Evolutionary conservation across 2,329 filamentous ascomycete genomes (phyloP), one percentile per base, ranked within the genome.

Genomic region (Ophiostoma ips): DNA sequence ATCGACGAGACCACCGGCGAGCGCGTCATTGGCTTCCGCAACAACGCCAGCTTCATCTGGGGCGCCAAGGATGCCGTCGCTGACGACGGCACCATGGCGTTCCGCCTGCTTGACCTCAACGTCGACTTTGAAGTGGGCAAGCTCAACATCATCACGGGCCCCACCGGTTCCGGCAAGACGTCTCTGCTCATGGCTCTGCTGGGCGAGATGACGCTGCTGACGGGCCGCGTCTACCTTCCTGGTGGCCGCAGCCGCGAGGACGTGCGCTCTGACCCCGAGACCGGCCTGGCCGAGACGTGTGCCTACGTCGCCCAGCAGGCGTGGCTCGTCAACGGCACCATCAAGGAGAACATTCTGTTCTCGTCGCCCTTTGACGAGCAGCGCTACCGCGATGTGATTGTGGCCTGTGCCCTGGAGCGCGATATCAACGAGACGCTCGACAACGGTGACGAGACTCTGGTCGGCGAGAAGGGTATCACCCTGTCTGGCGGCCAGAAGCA

Each of bases 401-500:
- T 87, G 37, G 89, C 90, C 35, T 98, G 92, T 65, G 90, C 88
- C 3, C 69, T 98, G 50, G 84, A 95, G 63, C 83, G 87, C 49
- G 92, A 98, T 63, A 73, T 98, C 13, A 43, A 57, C 49, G 80
- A 94, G 55, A 95, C 96, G 38, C 77, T 98, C 2, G 89, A 95
- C 63, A 81, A 83, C 53, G 92, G 92, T 37, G 92, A 98, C 62
- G 80, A 94, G 64, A 96, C 92, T 0, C 70, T 95, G 19, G 92
- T 98, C 31, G 92, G 92, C 48, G 92, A 98, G 63, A 98, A 96
- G 67, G 92, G 92, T 33, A 95, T 98, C 55, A 90, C 90, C 15
- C 77, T 98, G 13, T 98, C 92, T 7, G 92, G 92, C 55, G 92
- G 92, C 7, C 92, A 98, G 67, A 96, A 96, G 67, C 92, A 98